Conservation (phyloP, 768 basidiomycete species). For the Tricholoma flavovirens region DNA sequence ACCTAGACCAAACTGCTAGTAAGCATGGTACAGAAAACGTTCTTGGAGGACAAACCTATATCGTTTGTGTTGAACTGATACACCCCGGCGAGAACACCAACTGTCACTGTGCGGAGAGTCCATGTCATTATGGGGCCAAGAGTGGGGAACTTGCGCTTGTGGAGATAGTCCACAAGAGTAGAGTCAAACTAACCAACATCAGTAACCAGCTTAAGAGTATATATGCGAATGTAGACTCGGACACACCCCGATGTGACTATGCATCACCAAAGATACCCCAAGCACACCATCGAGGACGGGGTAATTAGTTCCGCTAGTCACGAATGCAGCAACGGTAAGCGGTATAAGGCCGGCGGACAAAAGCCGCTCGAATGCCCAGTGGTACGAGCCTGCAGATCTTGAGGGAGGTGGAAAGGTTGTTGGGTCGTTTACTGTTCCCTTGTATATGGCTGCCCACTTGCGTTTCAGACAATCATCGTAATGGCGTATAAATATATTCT, state of each 20-base stretch:
- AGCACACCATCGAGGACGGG: slow-evolving; percentile 89
- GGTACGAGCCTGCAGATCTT: slow-evolving; percentile 84
- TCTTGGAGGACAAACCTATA: slow-evolving; percentile 60
- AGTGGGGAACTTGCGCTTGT: slow-evolving; percentile 88
- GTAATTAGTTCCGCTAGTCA: slow-evolving; percentile 66
- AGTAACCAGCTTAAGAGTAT: not conserved
- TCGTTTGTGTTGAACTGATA: slow-evolving; percentile 99
- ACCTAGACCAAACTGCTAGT: slow-evolving; percentile 38
- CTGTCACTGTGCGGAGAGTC: slow-evolving; percentile 71
- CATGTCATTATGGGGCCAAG: slow-evolving; percentile 68
- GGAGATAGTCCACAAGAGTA: slow-evolving; percentile 82
- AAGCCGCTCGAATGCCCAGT: slow-evolving; percentile 89
- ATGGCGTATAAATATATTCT: not conserved
- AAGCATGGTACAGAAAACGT: not conserved
- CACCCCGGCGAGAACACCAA: slow-evolving; percentile 79
- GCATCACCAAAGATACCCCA: slow-evolving; percentile 82
- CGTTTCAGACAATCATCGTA: not conserved
- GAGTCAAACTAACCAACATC: slow-evolving; percentile 68
- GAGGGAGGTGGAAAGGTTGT: slow-evolving; percentile 82
- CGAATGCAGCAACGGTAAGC: slow-evolving; percentile 81
- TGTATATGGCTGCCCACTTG: slow-evolving; percentile 61
- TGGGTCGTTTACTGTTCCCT: slow-evolving; percentile 94
- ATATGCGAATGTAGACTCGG: slow-evolving; percentile 25
- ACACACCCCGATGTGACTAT: slow-evolving; percentile 88
- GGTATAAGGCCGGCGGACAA: slow-evolving; percentile 87